Evolutionary conservation across 116 monocot genomes (phyloP), one percentile per base, ranked within the genome.

Genomic region (Trichopus zeylanicus): DNA sequence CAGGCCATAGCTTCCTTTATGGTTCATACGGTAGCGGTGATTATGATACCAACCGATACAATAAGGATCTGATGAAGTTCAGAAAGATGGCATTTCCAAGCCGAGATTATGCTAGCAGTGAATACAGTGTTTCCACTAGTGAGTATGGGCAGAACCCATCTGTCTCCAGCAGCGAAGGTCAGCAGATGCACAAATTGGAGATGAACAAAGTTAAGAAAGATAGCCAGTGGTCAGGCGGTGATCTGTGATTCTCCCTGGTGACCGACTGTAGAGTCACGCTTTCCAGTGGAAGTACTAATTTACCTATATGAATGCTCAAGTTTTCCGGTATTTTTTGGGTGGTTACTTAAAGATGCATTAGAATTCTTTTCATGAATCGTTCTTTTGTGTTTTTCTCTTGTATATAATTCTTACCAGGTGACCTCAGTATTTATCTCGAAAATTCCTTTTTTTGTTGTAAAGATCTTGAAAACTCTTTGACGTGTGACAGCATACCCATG

Each of bases 41-140:
- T 29, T 78, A 81, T 55, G 85, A 89, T 63, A 56, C 70, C 0
- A 31, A 52, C n/a, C 74, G 65, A 29, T 81, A 87, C 66, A 87
- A 81, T 29, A 81, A 87, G 35, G 84, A 87, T 59, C 76, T 92
- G 80, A 80, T 69, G 31, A 86, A 64, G 49, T 91, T 91, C 78
- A 74, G 73, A 32, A 83, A 78, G 65, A 63, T 92, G 71, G 87
- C 78, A 23, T 27, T 92, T 3, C 62, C 54, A 20, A 82, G 76
- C 28, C 42, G 74, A 34, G 78, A 75, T 13, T 75, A 70, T 52
- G 55, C 61, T 2, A 76, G 70, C 62, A 79, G 79, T 38, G 84
- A 72, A 15, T 78, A 78, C 53, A 81, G 89, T 76, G 81, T 66
- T 0, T 68, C 75, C 0, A 83, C 91, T n/a, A 84, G 78, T 26